Evolutionary conservation across 2,329 filamentous ascomycete species (phyloP).

Genomic region (Fusarium pseudocircinatum): DNA sequence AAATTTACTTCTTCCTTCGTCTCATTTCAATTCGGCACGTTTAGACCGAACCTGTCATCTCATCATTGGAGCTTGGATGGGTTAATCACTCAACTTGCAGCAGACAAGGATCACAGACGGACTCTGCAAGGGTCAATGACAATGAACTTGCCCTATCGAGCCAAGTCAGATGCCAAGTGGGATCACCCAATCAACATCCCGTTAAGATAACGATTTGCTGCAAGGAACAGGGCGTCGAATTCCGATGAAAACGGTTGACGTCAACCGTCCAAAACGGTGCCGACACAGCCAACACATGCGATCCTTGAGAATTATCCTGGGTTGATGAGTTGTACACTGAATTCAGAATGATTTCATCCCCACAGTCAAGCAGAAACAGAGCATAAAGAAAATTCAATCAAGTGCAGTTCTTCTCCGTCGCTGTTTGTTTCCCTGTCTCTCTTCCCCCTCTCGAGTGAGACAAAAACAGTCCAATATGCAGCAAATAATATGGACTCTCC

Average conservation of each 20-base stretch:
- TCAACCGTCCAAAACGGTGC: conserved; percentile 9
- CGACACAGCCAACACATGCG: background rate
- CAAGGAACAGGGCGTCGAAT: conserved; percentile 17
- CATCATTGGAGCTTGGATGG: background rate
- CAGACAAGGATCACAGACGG: background rate
- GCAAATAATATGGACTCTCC: background rate
- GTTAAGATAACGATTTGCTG: conserved; percentile 11
- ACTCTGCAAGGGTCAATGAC: conserved; percentile 5
- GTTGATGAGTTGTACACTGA: background rate
- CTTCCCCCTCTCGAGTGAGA: background rate
- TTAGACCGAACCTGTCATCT: background rate
- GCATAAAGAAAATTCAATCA: background rate
- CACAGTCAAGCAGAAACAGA: background rate
- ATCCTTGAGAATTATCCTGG: background rate
- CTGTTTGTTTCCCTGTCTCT: background rate
- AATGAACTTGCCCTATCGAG: conserved; percentile 12
- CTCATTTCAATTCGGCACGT: conserved; percentile 17
- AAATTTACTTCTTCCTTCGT: background rate
- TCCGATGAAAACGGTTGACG: conserved; percentile 2
- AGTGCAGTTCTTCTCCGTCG: background rate
- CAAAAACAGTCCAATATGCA: background rate
- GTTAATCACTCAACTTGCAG: conserved; percentile 16
- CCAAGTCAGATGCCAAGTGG: conserved; percentile 4
- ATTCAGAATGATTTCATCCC: background rate
- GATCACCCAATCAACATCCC: conserved; percentile 6